phyloP scores from a whole-genome alignment of 2,329 filamentous ascomycete species.

The Colletotrichum sp. region DNA sequence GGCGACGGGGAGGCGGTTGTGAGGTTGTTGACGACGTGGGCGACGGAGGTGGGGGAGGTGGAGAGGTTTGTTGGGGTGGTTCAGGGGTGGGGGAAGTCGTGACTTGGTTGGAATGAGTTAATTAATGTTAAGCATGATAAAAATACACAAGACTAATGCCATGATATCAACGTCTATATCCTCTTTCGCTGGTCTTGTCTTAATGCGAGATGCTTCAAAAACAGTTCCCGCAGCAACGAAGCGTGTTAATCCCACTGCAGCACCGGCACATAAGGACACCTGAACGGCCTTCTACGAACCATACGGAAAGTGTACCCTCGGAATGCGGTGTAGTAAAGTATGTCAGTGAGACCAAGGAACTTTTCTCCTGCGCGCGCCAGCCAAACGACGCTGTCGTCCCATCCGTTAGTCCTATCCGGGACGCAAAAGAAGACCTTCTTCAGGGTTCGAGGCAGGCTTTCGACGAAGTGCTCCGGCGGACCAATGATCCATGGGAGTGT shows the following conservation, averaged over 20 bases:
- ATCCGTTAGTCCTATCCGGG: background rate
- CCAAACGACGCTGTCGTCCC: background rate
- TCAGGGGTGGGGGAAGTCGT: background rate
- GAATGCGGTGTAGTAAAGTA: background rate
- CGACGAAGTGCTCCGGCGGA: accelerated
- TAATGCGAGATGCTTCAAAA: background rate
- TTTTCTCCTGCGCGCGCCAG: background rate
- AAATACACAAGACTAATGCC: background rate
- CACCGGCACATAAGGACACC: background rate
- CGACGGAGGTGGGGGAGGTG: conserved; percentile 46
- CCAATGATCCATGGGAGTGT: background rate
- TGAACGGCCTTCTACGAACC: background rate
- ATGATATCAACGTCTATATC: background rate
- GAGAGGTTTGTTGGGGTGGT: conserved; percentile 38
- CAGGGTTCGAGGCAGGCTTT: background rate
- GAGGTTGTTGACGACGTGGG: conserved; percentile 54
- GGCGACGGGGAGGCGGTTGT: conserved; percentile 43
- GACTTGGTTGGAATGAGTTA: background rate
- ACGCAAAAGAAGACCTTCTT: accelerated
- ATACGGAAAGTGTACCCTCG: background rate
- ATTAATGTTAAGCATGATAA: background rate
- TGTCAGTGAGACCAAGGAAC: background rate
- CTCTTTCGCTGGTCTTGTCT: accelerated
- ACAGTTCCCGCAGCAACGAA: accelerated
- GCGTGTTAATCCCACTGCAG: background rate